Percentiles rank a stretch among this genome's conserved stretches.
phyloP scores from a whole-genome alignment of 2,329 filamentous ascomycete genomes.

The Alternaria sp. region DNA sequence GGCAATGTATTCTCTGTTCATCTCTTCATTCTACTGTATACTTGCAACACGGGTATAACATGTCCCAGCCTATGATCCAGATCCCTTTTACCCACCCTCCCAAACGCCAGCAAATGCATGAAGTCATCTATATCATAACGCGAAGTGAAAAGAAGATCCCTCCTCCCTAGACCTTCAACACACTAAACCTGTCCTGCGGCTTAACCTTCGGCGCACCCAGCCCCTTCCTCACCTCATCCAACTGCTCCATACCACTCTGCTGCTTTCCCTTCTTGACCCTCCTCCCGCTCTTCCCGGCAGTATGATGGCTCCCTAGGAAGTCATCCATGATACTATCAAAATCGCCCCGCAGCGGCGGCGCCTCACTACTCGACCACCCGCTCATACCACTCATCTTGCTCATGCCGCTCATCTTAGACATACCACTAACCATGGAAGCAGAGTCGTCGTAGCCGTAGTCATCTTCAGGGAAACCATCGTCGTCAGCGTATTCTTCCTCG shows the following conservation, averaged over 20 bases:
- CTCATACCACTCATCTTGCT: slow-evolving; percentile 48
- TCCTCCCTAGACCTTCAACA: slow-evolving; percentile 1
- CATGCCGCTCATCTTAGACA: slow-evolving; percentile 59
- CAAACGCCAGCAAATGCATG: slow-evolving; percentile 5
- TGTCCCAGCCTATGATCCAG: background rate
- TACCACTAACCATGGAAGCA: slow-evolving; percentile 54
- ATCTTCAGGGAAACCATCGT: slow-evolving; percentile 50
- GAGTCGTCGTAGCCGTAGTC: slow-evolving; percentile 33
- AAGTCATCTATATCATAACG: background rate
- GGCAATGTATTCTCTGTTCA: background rate
- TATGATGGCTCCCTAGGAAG: slow-evolving; percentile 78
- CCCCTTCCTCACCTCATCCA: slow-evolving; percentile 85
- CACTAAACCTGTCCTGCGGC: slow-evolving; percentile 13
- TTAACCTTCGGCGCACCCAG: slow-evolving; percentile 72
- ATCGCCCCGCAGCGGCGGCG: slow-evolving; percentile 70
- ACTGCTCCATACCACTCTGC: slow-evolving; percentile 81
- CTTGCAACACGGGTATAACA: background rate
- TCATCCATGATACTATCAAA: slow-evolving; percentile 94
- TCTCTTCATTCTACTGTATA: background rate
- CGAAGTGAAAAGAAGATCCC: background rate
- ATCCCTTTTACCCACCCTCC: background rate
- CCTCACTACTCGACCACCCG: slow-evolving; percentile 45
- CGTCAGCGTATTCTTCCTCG: slow-evolving; percentile 75
- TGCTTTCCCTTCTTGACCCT: slow-evolving; percentile 79
- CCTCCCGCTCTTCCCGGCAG: slow-evolving; percentile 64